phyloP scores from a whole-genome alignment of 345 rosid genomes.

The Lepidium africanum region DNA sequence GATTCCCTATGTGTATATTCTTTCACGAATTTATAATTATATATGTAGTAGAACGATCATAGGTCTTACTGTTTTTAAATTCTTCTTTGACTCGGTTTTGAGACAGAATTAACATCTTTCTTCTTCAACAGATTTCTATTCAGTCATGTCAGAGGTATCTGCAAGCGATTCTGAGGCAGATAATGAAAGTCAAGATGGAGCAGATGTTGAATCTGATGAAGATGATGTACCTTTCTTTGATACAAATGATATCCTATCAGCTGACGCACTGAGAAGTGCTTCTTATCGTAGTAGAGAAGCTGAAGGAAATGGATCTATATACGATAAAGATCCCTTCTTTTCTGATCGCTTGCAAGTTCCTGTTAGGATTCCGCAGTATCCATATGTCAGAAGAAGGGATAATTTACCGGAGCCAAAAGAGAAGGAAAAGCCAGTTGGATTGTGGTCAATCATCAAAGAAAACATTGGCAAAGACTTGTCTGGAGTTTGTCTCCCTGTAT shows the following conservation, averaged over 20 bases:
- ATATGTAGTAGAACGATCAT: not conserved
- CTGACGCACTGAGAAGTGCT: conserved; percentile 86
- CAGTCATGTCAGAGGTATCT: conserved; percentile 95
- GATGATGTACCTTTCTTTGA: conserved; percentile 73
- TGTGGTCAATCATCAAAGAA: conserved; percentile 98
- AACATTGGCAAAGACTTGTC: conserved; percentile 97
- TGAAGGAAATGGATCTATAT: conserved; percentile 44
- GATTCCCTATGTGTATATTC: not conserved
- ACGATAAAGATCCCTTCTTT: conserved; percentile 52
- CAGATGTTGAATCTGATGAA: conserved; percentile 86
- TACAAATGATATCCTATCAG: conserved; percentile 78
- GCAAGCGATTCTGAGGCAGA: conserved; percentile 84
- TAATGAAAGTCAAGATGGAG: conserved; percentile 90
- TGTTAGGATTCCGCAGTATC: conserved; percentile 55
- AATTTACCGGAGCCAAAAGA: conserved; percentile 94
- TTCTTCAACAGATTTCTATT: conserved; percentile 79
- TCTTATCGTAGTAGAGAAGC: conserved; percentile 76
- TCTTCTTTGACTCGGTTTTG: conserved; percentile 7
- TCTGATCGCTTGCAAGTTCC: conserved; percentile 52
- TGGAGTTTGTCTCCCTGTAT: conserved; percentile 98
- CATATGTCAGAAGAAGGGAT: conserved; percentile 80
- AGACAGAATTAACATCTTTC: not conserved
- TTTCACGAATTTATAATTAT: not conserved
- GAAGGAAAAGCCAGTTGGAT: conserved; percentile 90
- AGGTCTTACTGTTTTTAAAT: not conserved